phyloP scores from a whole-genome alignment of 352 stramenopile species.

The Globisporangium solare region DNA sequence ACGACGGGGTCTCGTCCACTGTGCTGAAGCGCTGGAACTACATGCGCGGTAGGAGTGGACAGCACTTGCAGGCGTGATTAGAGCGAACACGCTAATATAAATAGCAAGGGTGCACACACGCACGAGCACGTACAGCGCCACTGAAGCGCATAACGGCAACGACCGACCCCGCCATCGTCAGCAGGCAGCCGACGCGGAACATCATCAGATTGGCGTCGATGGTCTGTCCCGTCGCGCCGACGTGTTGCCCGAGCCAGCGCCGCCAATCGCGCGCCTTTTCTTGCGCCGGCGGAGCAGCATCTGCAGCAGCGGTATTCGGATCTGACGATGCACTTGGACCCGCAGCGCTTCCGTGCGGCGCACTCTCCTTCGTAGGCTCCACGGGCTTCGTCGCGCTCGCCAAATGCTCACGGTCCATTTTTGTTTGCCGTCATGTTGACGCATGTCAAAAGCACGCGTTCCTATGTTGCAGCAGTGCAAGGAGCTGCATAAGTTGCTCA shows the following conservation, averaged over 20 bases:
- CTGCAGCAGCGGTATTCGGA: no score
- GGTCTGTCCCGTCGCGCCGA: slow-evolving; percentile 34
- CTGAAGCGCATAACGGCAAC: slow-evolving; percentile 45
- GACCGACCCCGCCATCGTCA: slow-evolving; percentile 39
- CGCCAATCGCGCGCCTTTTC: slow-evolving; percentile 12
- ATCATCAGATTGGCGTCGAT: slow-evolving; percentile 69
- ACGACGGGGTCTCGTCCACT: slow-evolving; percentile 58
- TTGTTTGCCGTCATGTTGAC: no score
- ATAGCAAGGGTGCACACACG: background rate
- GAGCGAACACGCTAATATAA: no score
- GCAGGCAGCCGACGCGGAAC: slow-evolving; percentile 49
- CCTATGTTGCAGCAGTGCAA: no score
- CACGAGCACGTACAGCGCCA: slow-evolving; percentile 32
- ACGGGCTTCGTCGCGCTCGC: no score
- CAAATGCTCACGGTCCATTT: no score
- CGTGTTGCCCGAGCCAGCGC: slow-evolving; percentile 25
- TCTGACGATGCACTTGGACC: background rate
- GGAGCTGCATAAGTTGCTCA: no score
- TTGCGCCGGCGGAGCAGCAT: background rate
- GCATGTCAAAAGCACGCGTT: no score
- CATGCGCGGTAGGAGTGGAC: no score
- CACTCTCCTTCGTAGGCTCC: no score
- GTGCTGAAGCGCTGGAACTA: slow-evolving; percentile 45
- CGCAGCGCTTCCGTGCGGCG: no score
- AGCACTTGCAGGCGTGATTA: no score